Percentiles rank a stretch among this genome's conserved stretches.
Conservation (phyloP, 805 yeast genomes). For the Wickerhamiella australiensis region DNA sequence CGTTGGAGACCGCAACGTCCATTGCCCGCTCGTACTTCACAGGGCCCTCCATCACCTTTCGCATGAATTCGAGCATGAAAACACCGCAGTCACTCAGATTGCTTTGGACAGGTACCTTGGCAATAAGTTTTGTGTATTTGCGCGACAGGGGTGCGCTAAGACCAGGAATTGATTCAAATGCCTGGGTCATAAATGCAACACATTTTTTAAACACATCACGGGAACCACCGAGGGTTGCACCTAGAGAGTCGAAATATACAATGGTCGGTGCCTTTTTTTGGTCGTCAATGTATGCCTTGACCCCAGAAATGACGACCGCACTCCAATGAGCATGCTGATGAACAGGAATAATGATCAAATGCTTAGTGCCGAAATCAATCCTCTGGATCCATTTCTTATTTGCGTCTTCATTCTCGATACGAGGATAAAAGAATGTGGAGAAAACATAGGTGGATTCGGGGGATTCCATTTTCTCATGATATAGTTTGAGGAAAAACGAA, state of each 20-base stretch:
- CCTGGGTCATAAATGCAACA: slow-evolving; percentile 9
- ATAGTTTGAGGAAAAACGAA: slow-evolving; percentile 59
- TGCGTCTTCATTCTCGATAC: slow-evolving; percentile 42
- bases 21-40: slow-evolving; percentile 28
- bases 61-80: slow-evolving; percentile 67
- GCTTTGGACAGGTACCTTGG: slow-evolving; percentile 67
- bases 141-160: slow-evolving; percentile 37
- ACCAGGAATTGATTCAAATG: slow-evolving; percentile 9
- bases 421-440: slow-evolving; percentile 74
- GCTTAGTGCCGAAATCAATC: slow-evolving; percentile 39
- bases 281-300: slow-evolving; percentile 6
- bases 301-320: slow-evolving; percentile 40
- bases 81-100: slow-evolving; percentile 93
- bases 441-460: slow-evolving; percentile 43
- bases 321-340: slow-evolving; percentile 82
- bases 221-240: slow-evolving; percentile 7
- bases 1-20: neutral
- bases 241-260: slow-evolving; percentile 66
- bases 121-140: slow-evolving; percentile 25
- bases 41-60: slow-evolving; percentile 43
- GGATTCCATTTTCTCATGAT: slow-evolving; percentile 22
- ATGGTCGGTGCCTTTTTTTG: slow-evolving; percentile 24
- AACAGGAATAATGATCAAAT: slow-evolving; percentile 64
- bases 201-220: slow-evolving; percentile 15
- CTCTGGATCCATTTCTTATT: slow-evolving; percentile 58